Percentiles rank a stretch among this genome's conserved stretches.
These are phyloP conservation scores for Colletotrichum incanum DNA, from an alignment of 2,329 filamentous ascomycete species.

Conservation along the genomic window DNA sequence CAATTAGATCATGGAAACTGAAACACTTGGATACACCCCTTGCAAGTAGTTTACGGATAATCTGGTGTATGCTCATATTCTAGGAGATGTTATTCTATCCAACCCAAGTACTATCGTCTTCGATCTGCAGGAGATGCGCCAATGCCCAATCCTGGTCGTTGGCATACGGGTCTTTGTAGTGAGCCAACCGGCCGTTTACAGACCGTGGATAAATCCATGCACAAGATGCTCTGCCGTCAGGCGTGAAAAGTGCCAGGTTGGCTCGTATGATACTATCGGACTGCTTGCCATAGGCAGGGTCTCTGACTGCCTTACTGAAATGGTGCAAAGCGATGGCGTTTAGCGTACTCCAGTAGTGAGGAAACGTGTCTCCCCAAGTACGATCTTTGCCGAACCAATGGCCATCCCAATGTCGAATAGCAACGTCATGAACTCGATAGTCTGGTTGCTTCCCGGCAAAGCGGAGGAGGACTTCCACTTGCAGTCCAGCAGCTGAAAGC, in stretches of 20 bases:
- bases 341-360: conserved; percentile 42
- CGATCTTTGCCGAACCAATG: conserved; percentile 43
- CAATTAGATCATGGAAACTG: no score
- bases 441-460: conserved; percentile 41
- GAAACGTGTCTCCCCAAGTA: conserved; percentile 41
- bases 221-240: conserved; percentile 34
- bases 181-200: conserved; percentile 32
- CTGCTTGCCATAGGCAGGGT: neutral
- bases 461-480: conserved; percentile 31
- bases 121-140: conserved; percentile 35
- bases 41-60: no score
- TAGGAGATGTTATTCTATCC: no score
- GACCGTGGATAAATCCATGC: conserved; percentile 40
- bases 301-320: conserved; percentile 20
- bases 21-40: no score
- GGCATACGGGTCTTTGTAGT: conserved; percentile 39
- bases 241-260: conserved; percentile 34
- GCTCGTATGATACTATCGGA: conserved; percentile 28
- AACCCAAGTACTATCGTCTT: conserved; percentile 19
- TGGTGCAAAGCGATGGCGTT: conserved; percentile 39
- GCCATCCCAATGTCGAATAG: conserved; percentile 41
- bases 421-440: conserved; percentile 39
- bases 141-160: conserved; percentile 42
- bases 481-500: conserved; percentile 48
- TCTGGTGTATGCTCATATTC: no score